Evolutionary conservation across 2,329 filamentous ascomycete species (phyloP).

Genomic region (Fusarium sp.): DNA sequence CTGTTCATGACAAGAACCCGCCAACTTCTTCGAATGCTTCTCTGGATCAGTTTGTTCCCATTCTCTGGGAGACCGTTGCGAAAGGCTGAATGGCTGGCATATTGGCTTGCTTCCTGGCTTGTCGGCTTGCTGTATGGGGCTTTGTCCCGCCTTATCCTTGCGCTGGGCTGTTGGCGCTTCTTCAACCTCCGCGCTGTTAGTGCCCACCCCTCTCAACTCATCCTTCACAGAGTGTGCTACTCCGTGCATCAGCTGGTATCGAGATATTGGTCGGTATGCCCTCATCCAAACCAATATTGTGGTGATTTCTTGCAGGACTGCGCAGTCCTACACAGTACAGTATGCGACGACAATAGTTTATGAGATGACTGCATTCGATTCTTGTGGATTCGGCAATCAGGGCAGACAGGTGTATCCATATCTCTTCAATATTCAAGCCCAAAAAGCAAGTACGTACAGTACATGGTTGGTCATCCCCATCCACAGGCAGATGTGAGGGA

Average conservation of each 20-base stretch:
- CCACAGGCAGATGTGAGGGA: constrained; percentile 17
- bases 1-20: background rate
- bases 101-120: constrained; percentile 12
- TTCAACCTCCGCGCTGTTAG: background rate
- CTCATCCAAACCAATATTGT: background rate
- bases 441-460: constrained; percentile 19
- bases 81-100: constrained; percentile 23
- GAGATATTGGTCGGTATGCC: constrained; percentile 3
- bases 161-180: background rate
- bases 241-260: background rate
- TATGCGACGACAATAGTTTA: background rate
- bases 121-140: constrained; percentile 14
- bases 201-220: background rate
- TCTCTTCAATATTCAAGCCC: background rate
- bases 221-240: background rate
- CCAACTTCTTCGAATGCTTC: background rate
- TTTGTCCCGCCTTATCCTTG: constrained; percentile 12
- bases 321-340: background rate
- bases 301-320: background rate
- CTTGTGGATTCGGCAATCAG: background rate
- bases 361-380: background rate
- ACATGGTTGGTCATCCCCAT: constrained; percentile 1
- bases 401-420: background rate
- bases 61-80: constrained; percentile 21
- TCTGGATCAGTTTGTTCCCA: background rate